Conservation (phyloP, 2,329 filamentous ascomycete species). For the Tolypocladium nubicola region DNA sequence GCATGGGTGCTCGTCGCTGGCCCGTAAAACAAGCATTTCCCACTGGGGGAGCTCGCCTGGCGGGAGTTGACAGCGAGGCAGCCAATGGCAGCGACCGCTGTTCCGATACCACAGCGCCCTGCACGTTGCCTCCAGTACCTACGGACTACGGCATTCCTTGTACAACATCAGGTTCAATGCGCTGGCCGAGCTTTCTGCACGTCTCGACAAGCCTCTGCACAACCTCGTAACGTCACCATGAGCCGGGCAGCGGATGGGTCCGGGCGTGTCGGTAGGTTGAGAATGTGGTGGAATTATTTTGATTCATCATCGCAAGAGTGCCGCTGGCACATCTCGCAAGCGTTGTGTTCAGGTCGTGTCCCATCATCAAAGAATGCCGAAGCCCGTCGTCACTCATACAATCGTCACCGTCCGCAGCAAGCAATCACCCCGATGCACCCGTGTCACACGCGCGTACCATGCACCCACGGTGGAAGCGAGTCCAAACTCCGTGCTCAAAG, state of each 20-base stretch:
- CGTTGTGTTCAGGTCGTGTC: neutral
- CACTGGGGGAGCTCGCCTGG: neutral
- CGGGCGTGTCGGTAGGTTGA: neutral
- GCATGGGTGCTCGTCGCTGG: neutral
- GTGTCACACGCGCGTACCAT: constrained; percentile 2
- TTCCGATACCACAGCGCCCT: too few species aligned
- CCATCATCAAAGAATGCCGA: neutral
- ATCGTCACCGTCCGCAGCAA: neutral
- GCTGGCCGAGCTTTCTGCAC: too few species aligned
- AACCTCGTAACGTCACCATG: neutral
- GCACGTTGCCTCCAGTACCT: too few species aligned
- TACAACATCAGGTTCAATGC: too few species aligned
- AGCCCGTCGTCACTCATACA: neutral
- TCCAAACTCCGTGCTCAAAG: constrained; percentile 13
- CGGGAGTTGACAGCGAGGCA: neutral
- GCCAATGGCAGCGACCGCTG: neutral
- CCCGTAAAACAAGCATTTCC: neutral
- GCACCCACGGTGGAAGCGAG: constrained; percentile 2
- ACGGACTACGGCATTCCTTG: too few species aligned
- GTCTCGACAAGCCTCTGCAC: too few species aligned
- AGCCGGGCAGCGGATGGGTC: neutral
- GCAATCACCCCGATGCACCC: neutral
- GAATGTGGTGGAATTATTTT: neutral
- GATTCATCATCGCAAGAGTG: neutral
- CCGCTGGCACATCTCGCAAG: neutral